Evolutionary conservation across 495 filamentous ascomycete genomes (phyloP).

Genomic region (Aspergillus saccharolyticus): DNA sequence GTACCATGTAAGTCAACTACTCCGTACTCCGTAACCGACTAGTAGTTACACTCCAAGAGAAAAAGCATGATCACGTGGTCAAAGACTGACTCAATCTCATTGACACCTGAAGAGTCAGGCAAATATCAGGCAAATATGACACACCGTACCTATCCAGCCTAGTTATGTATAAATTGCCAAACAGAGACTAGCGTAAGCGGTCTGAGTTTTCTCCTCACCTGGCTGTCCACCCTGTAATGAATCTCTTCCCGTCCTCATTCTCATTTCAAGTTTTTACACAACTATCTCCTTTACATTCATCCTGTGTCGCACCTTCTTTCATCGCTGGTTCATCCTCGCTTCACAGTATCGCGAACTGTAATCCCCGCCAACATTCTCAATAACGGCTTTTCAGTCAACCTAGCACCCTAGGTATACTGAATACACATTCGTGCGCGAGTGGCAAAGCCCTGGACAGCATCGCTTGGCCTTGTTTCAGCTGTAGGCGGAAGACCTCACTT

Average conservation of each 20-base stretch:
- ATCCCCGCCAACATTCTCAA: conserved; percentile 13
- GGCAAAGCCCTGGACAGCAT: conserved; percentile 28
- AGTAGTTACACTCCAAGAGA: too few species aligned
- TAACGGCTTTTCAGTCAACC: conserved; percentile 25
- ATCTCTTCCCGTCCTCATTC: conserved; percentile 17
- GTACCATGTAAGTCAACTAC: too few species aligned
- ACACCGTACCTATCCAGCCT: background rate
- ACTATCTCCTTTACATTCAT: conserved; percentile 1
- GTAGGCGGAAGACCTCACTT: conserved; percentile 37
- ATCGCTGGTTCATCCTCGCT: conserved; percentile 15
- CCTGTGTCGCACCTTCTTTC: conserved; percentile 6
- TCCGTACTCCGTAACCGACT: too few species aligned
- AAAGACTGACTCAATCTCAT: background rate
- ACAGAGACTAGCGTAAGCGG: conserved; percentile 16
- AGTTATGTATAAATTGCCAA: conserved; percentile 3
- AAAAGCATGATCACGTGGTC: too few species aligned
- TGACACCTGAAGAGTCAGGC: background rate
- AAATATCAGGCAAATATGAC: too few species aligned
- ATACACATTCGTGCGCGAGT: conserved; percentile 34
- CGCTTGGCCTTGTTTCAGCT: conserved; percentile 45
- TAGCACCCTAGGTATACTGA: conserved; percentile 31
- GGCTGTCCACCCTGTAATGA: conserved; percentile 15
- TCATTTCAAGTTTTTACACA: conserved; percentile 8
- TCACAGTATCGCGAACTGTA: conserved; percentile 4
- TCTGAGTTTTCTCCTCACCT: conserved; percentile 20